phyloP scores from a whole-genome alignment of 139 green algal genomes.

The Deuterostichococcus epilithicus region DNA sequence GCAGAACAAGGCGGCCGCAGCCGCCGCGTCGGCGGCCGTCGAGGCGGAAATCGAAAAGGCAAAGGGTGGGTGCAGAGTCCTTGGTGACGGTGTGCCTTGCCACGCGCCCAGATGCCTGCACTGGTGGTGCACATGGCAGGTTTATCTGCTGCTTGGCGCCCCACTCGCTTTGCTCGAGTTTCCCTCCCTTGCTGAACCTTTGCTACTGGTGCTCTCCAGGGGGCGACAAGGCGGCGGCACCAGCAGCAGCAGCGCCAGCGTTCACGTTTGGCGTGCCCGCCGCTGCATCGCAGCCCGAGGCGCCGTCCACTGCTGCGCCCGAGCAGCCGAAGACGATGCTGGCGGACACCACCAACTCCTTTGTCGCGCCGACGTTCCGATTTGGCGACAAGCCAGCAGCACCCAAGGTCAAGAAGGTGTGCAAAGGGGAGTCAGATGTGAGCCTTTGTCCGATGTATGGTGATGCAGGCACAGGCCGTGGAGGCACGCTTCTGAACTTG shows the following conservation, averaged over 20 bases:
- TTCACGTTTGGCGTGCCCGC: not conserved
- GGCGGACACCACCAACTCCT: not conserved
- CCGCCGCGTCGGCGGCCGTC: not conserved
- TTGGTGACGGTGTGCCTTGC: too few species aligned
- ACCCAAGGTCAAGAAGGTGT: not conserved
- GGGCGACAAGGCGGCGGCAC: not conserved
- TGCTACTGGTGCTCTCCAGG: too few species aligned
- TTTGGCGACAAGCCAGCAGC: not conserved
- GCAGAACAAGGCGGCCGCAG: not conserved
- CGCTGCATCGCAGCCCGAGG: not conserved
- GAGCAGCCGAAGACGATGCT: not conserved
- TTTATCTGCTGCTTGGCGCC: too few species aligned
- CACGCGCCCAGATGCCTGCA: too few species aligned
- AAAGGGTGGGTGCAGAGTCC: not conserved
- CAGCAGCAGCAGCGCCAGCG: not conserved
- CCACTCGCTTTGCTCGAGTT: too few species aligned
- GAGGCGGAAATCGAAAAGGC: not conserved
- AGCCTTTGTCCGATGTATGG: too few species aligned
- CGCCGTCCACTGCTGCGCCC: not conserved
- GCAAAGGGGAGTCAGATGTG: too few species aligned
- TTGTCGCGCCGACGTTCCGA: not conserved
- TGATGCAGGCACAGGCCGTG: too few species aligned
- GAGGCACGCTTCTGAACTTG: too few species aligned
- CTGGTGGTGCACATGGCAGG: too few species aligned
- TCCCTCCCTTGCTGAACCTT: not conserved